Conservation (phyloP, 192 early-diverging fungal genomes). For the Linnemannia hyalina region DNA sequence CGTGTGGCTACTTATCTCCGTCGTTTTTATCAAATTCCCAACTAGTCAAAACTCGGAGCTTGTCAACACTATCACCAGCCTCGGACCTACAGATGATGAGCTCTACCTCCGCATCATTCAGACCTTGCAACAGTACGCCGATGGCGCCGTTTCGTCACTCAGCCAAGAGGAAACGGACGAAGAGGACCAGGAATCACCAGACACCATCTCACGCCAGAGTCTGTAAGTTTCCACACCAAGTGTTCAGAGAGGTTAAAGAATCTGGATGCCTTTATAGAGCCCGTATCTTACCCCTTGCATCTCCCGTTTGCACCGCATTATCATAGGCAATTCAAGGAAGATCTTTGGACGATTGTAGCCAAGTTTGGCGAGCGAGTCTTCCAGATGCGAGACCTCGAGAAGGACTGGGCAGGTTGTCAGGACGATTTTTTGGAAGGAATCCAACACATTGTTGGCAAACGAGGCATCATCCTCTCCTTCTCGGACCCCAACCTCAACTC, state of each 20-base stretch:
- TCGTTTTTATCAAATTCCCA: neutral
- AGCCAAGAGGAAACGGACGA: conserved; percentile 28
- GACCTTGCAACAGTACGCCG: conserved; percentile 45
- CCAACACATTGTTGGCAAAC: conserved; percentile 58
- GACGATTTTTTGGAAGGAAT: conserved; percentile 53
- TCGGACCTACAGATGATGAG: conserved; percentile 42
- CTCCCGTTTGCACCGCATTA: no score
- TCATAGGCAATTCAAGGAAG: conserved; percentile 54
- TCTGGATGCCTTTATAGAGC: neutral
- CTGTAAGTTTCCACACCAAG: conserved; percentile 14
- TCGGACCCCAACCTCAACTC: conserved; percentile 19
- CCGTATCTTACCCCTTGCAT: neutral
- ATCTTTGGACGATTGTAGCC: conserved; percentile 66
- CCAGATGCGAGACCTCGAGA: conserved; percentile 43
- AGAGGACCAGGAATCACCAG: conserved; percentile 21
- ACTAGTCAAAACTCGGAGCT: conserved; percentile 27
- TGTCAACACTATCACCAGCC: conserved; percentile 21
- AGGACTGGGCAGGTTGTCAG: conserved; percentile 54
- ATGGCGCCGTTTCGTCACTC: conserved; percentile 32
- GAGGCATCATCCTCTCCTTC: conserved; percentile 32
- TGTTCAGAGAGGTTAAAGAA: neutral
- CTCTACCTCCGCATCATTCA: conserved; percentile 50
- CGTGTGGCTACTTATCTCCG: neutral
- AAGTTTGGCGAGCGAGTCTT: conserved; percentile 60
- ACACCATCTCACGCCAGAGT: conserved; percentile 33